Evolutionary conservation across 1,284 basidiomycete species (phyloP).

Genomic region (Moniliella sp.): DNA sequence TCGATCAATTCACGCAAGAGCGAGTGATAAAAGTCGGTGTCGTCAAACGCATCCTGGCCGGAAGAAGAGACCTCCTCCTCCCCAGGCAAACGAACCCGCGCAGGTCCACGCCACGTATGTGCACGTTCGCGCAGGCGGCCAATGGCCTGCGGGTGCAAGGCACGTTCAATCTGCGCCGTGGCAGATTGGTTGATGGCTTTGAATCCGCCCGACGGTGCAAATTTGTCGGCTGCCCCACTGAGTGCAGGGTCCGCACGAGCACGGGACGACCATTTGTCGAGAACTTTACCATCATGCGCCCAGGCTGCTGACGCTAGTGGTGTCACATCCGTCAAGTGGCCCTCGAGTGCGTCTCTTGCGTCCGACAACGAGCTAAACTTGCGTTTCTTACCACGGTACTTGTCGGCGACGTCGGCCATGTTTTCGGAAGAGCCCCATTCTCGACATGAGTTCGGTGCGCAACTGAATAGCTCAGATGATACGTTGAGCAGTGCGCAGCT

Average conservation of each 20-base stretch:
- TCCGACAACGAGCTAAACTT: background rate
- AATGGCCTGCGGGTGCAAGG: slow-evolving; percentile 16
- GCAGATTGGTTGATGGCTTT: slow-evolving; percentile 21
- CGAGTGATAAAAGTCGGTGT: slow-evolving; percentile 25
- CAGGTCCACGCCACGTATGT: slow-evolving; percentile 11
- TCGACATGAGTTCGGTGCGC: background rate
- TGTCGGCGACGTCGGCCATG: background rate
- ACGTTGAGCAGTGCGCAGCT: background rate
- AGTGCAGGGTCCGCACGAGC: slow-evolving; percentile 1
- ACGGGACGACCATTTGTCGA: no score
- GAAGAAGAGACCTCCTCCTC: background rate
- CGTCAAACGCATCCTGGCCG: slow-evolving; percentile 22
- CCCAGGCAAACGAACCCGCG: slow-evolving; percentile 6
- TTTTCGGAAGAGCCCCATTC: background rate
- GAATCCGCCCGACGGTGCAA: slow-evolving; percentile 5
- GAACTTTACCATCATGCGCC: background rate
- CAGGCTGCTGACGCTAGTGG: background rate
- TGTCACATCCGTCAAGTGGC: background rate
- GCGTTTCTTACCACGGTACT: background rate
- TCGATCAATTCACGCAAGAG: slow-evolving; percentile 29
- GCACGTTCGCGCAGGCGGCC: slow-evolving; percentile 18
- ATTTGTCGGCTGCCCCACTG: slow-evolving; percentile 5
- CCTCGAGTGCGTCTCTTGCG: background rate
- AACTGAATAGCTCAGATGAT: background rate
- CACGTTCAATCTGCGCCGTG: slow-evolving; percentile 14